phyloP scores from a whole-genome alignment of 257 asterid genomes.

The Solanum bulbocastanum region DNA sequence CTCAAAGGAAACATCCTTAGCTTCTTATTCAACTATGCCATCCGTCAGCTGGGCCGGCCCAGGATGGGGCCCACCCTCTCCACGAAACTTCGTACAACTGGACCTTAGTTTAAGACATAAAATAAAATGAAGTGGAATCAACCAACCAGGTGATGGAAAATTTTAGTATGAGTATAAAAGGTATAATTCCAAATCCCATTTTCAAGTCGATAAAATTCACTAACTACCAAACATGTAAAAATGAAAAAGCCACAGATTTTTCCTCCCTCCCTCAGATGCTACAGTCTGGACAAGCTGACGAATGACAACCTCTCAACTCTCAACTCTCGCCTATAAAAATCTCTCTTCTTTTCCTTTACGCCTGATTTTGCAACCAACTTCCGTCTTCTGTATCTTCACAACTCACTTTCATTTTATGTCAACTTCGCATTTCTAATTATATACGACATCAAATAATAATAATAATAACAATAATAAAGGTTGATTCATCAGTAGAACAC shows the following conservation, averaged over 20 bases:
- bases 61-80: constrained; percentile 32
- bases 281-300: constrained; percentile 14
- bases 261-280: background rate
- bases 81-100: background rate
- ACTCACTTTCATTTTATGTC: too few species aligned
- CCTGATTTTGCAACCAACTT: background rate
- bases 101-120: background rate
- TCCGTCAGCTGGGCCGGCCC: constrained; percentile 59
- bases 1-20: too few species aligned
- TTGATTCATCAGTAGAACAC: background rate
- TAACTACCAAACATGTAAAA: constrained; percentile 14
- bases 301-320: background rate
- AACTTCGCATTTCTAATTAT: background rate
- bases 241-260: background rate
- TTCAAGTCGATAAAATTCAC: constrained; percentile 15
- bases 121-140: background rate
- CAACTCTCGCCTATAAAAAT: constrained; percentile 5
- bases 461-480: background rate
- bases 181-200: background rate
- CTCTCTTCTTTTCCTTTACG: background rate
- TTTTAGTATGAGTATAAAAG: background rate
- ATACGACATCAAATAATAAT: background rate
- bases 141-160: background rate
- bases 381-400: too few species aligned
- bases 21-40: background rate